Evolutionary conservation across 2,329 filamentous ascomycete species (phyloP).

Genomic region (Davidsoniella neocaledoniae): DNA sequence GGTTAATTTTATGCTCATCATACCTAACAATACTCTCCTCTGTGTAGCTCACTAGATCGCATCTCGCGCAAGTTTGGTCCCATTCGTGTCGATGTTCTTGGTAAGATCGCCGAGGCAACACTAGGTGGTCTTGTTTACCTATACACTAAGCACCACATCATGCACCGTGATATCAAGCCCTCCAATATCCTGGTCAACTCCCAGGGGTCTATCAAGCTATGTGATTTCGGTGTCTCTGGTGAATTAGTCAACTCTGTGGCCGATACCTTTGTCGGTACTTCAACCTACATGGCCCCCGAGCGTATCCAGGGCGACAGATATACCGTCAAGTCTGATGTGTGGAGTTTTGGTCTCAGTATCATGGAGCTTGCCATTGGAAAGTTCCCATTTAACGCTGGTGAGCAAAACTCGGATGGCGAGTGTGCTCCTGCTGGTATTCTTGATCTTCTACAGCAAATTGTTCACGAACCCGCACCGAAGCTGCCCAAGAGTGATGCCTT

Average conservation of each 20-base stretch:
- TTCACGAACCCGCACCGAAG: slow-evolving; percentile 84
- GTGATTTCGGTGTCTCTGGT: slow-evolving; percentile 96
- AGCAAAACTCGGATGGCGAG: slow-evolving; percentile 53
- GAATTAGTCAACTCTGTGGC: slow-evolving; percentile 96
- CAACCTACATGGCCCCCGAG: slow-evolving; percentile 98
- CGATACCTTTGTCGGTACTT: slow-evolving; percentile 95
- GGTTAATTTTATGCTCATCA: neutral
- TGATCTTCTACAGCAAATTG: slow-evolving; percentile 91
- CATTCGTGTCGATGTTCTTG: slow-evolving; percentile 85
- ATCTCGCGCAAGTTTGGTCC: slow-evolving; percentile 92
- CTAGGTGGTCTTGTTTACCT: slow-evolving; percentile 88
- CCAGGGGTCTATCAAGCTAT: slow-evolving; percentile 84
- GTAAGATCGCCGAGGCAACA: slow-evolving; percentile 93
- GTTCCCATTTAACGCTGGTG: slow-evolving; percentile 75
- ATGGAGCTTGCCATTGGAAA: slow-evolving; percentile 98
- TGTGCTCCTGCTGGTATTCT: slow-evolving; percentile 85
- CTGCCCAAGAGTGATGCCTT: slow-evolving; percentile 96
- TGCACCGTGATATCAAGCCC: slow-evolving; percentile 98
- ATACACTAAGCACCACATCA: slow-evolving; percentile 89
- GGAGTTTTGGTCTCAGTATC: slow-evolving; percentile 87
- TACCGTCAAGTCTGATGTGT: slow-evolving; percentile 95
- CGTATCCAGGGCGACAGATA: slow-evolving; percentile 94
- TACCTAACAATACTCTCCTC: neutral
- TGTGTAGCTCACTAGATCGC: slow-evolving; percentile 64
- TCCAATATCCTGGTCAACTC: slow-evolving; percentile 97